These are phyloP conservation scores for Daldinia loculata DNA, from an alignment of 495 filamentous ascomycete genomes.

Conservation along the genomic window DNA sequence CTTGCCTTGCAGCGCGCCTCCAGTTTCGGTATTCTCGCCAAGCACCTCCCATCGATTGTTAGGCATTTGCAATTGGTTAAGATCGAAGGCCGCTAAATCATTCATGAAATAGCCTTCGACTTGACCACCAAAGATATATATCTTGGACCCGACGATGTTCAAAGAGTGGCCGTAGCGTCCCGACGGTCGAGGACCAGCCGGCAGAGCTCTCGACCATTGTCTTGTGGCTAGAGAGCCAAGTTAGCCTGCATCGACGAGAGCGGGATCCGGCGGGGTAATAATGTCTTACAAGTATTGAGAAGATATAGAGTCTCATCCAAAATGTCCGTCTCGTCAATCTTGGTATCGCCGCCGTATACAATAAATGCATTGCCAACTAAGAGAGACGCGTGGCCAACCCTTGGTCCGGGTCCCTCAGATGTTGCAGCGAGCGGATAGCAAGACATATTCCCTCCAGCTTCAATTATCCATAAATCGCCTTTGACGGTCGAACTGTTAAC, in stretches of 20 bases:
- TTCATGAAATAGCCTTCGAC: slow-evolving; percentile 99
- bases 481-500: slow-evolving; percentile 94
- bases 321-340: slow-evolving; percentile 88
- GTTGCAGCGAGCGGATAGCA: slow-evolving; percentile 93
- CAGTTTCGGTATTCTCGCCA: slow-evolving; percentile 76
- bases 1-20: slow-evolving; percentile 68
- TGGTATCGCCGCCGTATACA: slow-evolving; percentile 98
- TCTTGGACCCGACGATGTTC: slow-evolving; percentile 94
- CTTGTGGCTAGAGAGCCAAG: slow-evolving; percentile 74
- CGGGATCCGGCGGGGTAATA: slow-evolving; percentile 23
- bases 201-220: slow-evolving; percentile 95
- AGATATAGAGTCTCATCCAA: slow-evolving; percentile 96
- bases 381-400: slow-evolving; percentile 94
- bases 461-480: slow-evolving; percentile 97
- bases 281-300: slow-evolving; percentile 89
- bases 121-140: slow-evolving; percentile 97
- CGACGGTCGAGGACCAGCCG: slow-evolving; percentile 80
- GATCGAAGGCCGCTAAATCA: slow-evolving; percentile 94
- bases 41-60: slow-evolving; percentile 94
- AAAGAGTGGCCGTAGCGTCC: slow-evolving; percentile 96
- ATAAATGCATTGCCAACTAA: slow-evolving; percentile 99
- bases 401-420: slow-evolving; percentile 90
- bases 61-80: slow-evolving; percentile 89
- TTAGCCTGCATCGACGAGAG: slow-evolving; percentile 30
- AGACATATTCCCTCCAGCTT: slow-evolving; percentile 84